These are phyloP conservation scores for Albugo candida DNA, from an alignment of 352 stramenopile species.

Conservation along the genomic window DNA sequence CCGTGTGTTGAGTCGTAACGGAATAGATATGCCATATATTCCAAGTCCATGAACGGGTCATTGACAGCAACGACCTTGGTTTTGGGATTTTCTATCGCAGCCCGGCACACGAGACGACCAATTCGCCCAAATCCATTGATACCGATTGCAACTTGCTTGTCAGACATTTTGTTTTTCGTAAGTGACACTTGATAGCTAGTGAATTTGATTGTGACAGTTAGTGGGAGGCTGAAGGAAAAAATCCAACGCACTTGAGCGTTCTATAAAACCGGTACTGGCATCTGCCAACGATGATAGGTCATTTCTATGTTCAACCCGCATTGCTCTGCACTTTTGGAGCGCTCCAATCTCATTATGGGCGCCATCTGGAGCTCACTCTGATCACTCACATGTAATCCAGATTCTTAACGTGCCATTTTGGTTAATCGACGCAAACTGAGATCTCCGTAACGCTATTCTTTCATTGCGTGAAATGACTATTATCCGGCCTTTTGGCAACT, in stretches of 20 bases:
- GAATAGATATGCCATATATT: constrained; percentile 83
- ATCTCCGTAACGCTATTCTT: too few species aligned
- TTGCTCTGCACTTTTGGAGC: not conserved
- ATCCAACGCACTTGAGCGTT: not conserved
- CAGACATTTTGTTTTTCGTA: not conserved
- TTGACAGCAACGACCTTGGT: constrained; percentile 31
- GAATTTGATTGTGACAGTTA: not conserved
- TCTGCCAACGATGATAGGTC: not conserved
- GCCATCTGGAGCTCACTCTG: too few species aligned
- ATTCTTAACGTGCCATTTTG: too few species aligned
- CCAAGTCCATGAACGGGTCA: constrained; percentile 37
- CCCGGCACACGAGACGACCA: constrained; percentile 23
- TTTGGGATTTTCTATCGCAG: constrained; percentile 29
- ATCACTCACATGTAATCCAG: too few species aligned
- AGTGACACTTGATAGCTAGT: not conserved
- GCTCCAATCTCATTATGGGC: not conserved
- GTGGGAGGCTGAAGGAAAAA: not conserved
- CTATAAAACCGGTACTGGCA: not conserved
- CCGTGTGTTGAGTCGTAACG: constrained; percentile 96
- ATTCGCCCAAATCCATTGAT: constrained; percentile 41
- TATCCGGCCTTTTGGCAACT: too few species aligned
- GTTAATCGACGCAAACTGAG: too few species aligned
- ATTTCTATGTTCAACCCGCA: not conserved
- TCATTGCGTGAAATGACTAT: too few species aligned
- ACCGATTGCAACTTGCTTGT: constrained; percentile 20